Evolutionary conservation across 2,329 filamentous ascomycete genomes (phyloP).

Genomic region (Beauveria scarabaeidicola): DNA sequence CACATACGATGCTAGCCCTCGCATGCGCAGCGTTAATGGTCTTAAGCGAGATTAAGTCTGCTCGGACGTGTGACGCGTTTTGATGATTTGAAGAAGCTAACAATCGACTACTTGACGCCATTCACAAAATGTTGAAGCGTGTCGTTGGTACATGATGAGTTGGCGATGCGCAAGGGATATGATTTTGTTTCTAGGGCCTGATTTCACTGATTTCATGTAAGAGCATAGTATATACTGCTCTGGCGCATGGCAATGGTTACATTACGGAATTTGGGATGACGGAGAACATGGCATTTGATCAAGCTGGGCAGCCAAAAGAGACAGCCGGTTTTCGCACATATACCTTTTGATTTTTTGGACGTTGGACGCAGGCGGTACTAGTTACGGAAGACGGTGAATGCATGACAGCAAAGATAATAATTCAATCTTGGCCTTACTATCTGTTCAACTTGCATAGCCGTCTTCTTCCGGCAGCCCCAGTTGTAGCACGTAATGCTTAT

Average conservation of each 20-base stretch:
- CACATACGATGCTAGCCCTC: conserved; percentile 5
- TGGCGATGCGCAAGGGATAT: neutral
- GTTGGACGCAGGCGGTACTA: neutral
- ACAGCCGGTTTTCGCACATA: neutral
- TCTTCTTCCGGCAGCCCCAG: neutral
- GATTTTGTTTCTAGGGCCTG: neutral
- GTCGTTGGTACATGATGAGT: neutral
- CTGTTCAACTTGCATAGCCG: neutral
- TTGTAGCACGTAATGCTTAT: neutral
- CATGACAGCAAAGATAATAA: neutral
- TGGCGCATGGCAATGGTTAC: neutral
- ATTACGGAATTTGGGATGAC: neutral
- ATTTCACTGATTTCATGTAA: neutral
- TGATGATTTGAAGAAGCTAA: neutral
- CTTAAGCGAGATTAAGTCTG: neutral
- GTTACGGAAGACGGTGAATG: neutral
- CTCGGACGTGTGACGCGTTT: neutral
- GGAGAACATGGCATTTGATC: neutral
- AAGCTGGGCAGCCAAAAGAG: neutral
- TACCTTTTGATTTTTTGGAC: conserved; percentile 7
- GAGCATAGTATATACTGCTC: neutral
- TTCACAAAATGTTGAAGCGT: neutral
- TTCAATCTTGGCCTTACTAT: neutral
- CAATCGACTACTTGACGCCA: neutral
- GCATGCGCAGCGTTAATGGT: neutral